Evolutionary conservation across 352 stramenopile genomes (phyloP), one percentile per base, ranked within the genome.

Genomic region (Stramenopiles sp.): DNA sequence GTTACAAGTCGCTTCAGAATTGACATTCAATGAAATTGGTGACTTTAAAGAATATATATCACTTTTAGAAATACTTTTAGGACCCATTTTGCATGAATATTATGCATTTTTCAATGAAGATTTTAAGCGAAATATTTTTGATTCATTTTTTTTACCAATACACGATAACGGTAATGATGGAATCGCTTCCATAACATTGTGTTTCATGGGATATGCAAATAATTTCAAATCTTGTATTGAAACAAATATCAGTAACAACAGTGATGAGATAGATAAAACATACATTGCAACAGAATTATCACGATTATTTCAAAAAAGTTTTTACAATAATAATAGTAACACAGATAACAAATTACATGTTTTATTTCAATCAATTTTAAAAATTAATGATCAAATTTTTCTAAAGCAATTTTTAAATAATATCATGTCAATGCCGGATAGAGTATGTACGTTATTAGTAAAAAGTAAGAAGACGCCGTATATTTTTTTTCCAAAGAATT

Each of bases 21-120:
- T 76, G 31, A 4, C 65, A 13, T 76, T 76, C 65, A 33, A 13
- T 4, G 31, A 76, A 4, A 1, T 33, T 13, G 13, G 7, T 13
- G 65, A 76, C 13, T 13, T 76, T 13, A 33, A 76, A 33, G 65
- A 31, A 7, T 76, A 76, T 33, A 7, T 76, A 13, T 31, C 30
- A 13, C 13, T 76, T 13, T 7, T 33, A 7, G 30, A 33, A 76
- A 76, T 76, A 31, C 13, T 76, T 13, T 33, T 76, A 31, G 65
- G 65, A 33, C 65, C 65, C 4, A 33, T 76, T 31, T 76, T 76
- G 13, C 65, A 76, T 76, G 65, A 76, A 33, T 76, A 33, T 7
- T 76, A 13, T 33, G 4, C 65, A 4, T 33, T 76, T 33, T 76
- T 76, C 31, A 33, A 13, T 20, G 65, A 4, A 33, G 7, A 33